Conservation (phyloP, 2,329 filamentous ascomycete genomes). For the Botrytis byssoidea region DNA sequence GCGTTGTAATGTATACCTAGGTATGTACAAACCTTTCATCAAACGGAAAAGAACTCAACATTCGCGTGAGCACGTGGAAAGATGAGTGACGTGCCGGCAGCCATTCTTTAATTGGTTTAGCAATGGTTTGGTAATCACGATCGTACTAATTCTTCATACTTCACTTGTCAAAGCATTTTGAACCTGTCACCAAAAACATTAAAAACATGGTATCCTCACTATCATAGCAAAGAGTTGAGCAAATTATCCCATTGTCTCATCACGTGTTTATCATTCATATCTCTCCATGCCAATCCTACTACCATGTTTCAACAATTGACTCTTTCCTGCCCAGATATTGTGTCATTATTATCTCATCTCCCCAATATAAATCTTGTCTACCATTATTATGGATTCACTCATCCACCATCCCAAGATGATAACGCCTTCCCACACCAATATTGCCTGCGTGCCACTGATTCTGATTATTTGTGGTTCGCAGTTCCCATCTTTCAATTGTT, state of each 20-base stretch:
- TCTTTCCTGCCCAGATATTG: background rate
- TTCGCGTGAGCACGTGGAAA: conserved; percentile 1
- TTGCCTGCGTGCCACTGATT: background rate
- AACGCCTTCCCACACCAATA: background rate
- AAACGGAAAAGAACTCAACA: background rate
- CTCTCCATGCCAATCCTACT: background rate
- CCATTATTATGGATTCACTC: background rate
- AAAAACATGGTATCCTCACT: background rate
- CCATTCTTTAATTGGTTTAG: background rate
- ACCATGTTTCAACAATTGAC: background rate
- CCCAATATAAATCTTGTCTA: background rate
- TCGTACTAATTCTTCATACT: background rate
- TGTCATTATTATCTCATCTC: conserved; percentile 2
- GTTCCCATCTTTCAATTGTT: background rate
- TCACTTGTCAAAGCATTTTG: too few relatives aligned
- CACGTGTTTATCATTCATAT: background rate
- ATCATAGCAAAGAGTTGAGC: background rate
- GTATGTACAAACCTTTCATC: background rate
- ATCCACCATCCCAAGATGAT: background rate
- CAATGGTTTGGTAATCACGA: background rate
- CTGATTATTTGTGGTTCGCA: background rate
- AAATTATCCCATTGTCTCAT: background rate
- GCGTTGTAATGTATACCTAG: background rate
- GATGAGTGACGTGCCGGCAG: background rate
- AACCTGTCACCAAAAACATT: background rate